Evolutionary conservation across 106 monocot species (phyloP).

Genomic region (Phalaenopsis equestris): DNA sequence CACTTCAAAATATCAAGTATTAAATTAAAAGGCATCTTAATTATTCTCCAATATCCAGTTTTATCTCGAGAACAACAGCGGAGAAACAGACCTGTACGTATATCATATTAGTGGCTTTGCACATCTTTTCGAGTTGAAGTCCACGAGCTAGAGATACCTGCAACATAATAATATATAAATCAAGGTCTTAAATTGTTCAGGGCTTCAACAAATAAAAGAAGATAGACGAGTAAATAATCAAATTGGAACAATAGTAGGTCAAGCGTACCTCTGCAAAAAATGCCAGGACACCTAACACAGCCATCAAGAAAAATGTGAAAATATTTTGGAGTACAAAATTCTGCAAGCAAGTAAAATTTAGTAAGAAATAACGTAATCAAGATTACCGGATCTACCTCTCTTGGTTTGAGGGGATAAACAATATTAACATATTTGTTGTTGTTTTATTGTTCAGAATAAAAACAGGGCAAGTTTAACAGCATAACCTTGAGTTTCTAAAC

Average conservation of each 20-base stretch:
- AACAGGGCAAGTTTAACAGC: not conserved
- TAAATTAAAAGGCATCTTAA: too few relatives aligned
- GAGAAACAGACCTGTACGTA: slow-evolving; percentile 35
- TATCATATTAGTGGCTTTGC: slow-evolving; percentile 41
- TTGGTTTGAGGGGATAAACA: not conserved
- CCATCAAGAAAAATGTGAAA: slow-evolving; percentile 27
- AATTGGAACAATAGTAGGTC: not conserved
- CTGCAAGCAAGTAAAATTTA: slow-evolving; percentile 19
- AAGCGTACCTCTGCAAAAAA: slow-evolving; percentile 52
- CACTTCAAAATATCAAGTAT: too few relatives aligned
- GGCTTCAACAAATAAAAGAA: not conserved
- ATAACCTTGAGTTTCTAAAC: not conserved
- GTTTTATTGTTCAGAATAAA: not conserved
- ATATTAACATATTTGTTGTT: not conserved
- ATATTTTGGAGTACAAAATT: slow-evolving; percentile 36
- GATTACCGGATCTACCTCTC: not conserved
- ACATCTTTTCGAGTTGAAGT: slow-evolving; percentile 49
- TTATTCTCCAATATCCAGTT: not conserved
- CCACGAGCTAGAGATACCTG: slow-evolving; percentile 52
- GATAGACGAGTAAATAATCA: not conserved
- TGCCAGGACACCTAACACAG: slow-evolving; percentile 37
- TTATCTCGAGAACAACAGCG: not conserved
- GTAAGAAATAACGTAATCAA: not conserved
- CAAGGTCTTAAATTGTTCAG: not conserved
- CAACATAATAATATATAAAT: not conserved